These are phyloP conservation scores for Ophiosphaerella herpotricha DNA, from an alignment of 2,329 filamentous ascomycete genomes.

Conservation along the genomic window DNA sequence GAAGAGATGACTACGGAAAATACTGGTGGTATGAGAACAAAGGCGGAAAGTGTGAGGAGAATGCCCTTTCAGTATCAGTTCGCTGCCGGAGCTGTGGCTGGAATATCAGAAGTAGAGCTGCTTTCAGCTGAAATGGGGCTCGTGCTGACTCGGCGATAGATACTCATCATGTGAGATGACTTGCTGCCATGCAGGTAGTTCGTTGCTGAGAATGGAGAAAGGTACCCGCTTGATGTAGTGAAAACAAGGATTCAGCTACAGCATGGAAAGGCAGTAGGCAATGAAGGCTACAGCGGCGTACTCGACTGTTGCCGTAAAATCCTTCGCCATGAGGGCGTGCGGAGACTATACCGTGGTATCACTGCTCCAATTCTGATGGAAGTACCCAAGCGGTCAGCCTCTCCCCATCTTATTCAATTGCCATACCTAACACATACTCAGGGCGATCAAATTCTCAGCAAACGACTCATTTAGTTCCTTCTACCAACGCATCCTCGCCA, in stretches of 20 bases:
- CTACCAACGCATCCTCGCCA: slow-evolving; percentile 30
- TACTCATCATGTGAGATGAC: slow-evolving; percentile 29
- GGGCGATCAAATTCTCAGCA: slow-evolving; percentile 40
- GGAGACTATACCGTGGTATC: slow-evolving; percentile 35
- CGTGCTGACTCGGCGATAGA: slow-evolving; percentile 6
- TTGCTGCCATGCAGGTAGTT: not conserved
- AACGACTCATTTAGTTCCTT: slow-evolving; percentile 34
- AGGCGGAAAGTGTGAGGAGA: slow-evolving; percentile 3
- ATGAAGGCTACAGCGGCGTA: slow-evolving; percentile 33
- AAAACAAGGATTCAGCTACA: slow-evolving; percentile 40
- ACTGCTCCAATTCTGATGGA: slow-evolving; percentile 41
- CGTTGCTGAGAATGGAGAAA: slow-evolving; percentile 31
- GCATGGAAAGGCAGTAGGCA: slow-evolving; percentile 23
- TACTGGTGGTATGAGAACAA: slow-evolving; percentile 9
- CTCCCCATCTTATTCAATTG: not conserved
- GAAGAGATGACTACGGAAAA: not conserved
- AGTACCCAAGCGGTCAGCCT: slow-evolving; percentile 30
- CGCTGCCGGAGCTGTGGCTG: slow-evolving; percentile 21
- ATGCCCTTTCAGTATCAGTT: slow-evolving; percentile 40
- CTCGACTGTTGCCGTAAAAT: slow-evolving; percentile 38
- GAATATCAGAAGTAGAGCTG: slow-evolving; percentile 10
- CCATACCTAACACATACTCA: slow-evolving; percentile 1
- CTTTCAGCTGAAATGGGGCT: not conserved
- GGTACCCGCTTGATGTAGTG: slow-evolving; percentile 41
- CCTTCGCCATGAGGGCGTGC: slow-evolving; percentile 26